phyloP scores from a whole-genome alignment of 2,329 filamentous ascomycete genomes.

The Nemania abortiva region DNA sequence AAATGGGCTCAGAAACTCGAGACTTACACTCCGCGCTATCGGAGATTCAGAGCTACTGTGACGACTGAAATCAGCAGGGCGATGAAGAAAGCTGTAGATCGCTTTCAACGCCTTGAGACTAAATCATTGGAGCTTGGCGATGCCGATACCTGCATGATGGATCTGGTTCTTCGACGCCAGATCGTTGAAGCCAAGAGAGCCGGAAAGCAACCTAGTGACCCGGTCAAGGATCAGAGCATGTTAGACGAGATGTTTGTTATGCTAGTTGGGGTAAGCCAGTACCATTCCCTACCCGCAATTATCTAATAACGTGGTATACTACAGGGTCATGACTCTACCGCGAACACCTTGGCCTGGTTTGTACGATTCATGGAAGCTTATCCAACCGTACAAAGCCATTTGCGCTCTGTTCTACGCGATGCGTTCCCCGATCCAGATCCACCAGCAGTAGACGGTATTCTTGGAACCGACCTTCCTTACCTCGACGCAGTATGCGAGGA shows the following conservation, averaged over 20 bases:
- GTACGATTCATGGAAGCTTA: conserved; percentile 36
- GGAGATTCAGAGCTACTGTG: conserved; percentile 34
- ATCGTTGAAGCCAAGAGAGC: conserved; percentile 34
- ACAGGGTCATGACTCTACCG: conserved; percentile 38
- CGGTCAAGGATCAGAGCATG: conserved; percentile 31
- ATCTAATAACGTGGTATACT: not conserved
- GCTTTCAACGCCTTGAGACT: conserved; percentile 31
- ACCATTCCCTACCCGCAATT: not conserved
- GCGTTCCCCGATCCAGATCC: not conserved
- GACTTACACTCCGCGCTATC: conserved; percentile 39
- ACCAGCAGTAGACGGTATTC: conserved; percentile 30
- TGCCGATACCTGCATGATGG: conserved; percentile 40
- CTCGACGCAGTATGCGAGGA: conserved; percentile 36
- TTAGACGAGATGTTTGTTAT: conserved; percentile 38
- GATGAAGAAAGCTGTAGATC: conserved; percentile 33
- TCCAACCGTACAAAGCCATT: conserved; percentile 19
- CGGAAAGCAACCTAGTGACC: conserved; percentile 10
- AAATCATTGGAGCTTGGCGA: conserved; percentile 24
- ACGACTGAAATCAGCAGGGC: conserved; percentile 28
- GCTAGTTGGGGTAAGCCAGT: conserved; percentile 31
- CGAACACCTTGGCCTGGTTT: conserved; percentile 39
- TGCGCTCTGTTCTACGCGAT: not conserved
- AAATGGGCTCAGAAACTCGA: conserved; percentile 35
- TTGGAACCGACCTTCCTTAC: conserved; percentile 37
- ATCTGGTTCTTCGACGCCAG: conserved; percentile 37